Conservation (phyloP, 768 basidiomycete genomes). For the Solioccasus polychromus region DNA sequence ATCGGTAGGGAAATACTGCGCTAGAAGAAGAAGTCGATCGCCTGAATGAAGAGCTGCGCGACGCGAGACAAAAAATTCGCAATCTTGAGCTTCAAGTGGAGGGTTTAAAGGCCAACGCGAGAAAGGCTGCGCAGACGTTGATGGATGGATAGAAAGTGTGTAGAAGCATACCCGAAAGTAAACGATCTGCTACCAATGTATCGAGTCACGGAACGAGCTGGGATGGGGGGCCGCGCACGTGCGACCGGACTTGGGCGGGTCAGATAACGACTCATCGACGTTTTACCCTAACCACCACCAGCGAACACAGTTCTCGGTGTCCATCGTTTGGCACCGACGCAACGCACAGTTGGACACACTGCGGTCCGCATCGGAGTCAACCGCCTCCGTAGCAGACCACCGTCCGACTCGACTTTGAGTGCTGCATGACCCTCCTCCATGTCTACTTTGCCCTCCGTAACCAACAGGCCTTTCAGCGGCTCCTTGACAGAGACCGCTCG, state of each 20-base stretch:
- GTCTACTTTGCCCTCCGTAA: slow-evolving; percentile 66
- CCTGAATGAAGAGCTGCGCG: slow-evolving; percentile 66
- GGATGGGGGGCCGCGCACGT: too few relatives aligned
- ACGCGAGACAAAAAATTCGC: slow-evolving; percentile 78
- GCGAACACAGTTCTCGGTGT: too few relatives aligned
- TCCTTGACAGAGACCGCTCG: slow-evolving; percentile 53
- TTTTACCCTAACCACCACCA: too few relatives aligned
- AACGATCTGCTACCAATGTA: too few relatives aligned
- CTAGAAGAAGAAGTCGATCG: slow-evolving; percentile 58
- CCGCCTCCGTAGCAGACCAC: slow-evolving; percentile 22
- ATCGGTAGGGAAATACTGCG: slow-evolving; percentile 15
- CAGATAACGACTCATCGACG: too few relatives aligned
- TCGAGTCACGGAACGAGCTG: too few relatives aligned
- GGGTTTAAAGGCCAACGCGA: slow-evolving; percentile 67
- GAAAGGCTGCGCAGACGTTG: slow-evolving; percentile 69
- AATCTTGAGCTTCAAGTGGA: slow-evolving; percentile 83
- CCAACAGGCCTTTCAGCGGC: slow-evolving; percentile 73
- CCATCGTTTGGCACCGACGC: slow-evolving; percentile 17
- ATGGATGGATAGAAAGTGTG: slow-evolving; percentile 23
- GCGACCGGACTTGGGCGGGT: too few relatives aligned
- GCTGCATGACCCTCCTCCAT: slow-evolving; percentile 80
- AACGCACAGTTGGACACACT: slow-evolving; percentile 13
- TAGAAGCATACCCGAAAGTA: slow-evolving; percentile 2
- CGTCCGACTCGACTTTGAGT: slow-evolving; percentile 12
- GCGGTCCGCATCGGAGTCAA: slow-evolving; percentile 27